Conservation (phyloP, 805 yeast species). For the Suhomyces vadensis region DNA sequence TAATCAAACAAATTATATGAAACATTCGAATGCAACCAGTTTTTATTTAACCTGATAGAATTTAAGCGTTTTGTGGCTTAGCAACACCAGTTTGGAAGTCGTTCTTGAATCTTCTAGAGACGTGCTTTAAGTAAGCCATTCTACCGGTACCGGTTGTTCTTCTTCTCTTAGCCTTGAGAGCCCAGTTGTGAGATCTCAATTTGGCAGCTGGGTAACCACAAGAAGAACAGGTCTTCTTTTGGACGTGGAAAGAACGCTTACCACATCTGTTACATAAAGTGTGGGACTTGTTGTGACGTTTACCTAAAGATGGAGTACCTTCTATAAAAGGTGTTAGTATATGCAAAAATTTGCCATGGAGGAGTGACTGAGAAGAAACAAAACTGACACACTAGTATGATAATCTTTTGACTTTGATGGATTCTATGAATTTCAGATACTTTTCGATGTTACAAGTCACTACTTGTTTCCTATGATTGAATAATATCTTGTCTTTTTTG, state of each 20-base stretch:
- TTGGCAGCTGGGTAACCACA: conserved; percentile 99
- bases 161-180: conserved; percentile 98
- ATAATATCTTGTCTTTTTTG: too few relatives aligned
- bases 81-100: conserved; percentile 92
- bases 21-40: conserved; percentile 8
- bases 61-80: conserved; percentile 65
- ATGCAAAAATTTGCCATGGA: background rate
- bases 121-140: conserved; percentile 96
- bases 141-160: conserved; percentile 99
- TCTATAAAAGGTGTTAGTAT: conserved; percentile 45
- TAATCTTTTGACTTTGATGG: too few relatives aligned
- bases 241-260: conserved; percentile 97
- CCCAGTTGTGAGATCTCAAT: conserved; percentile 99
- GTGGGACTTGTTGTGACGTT: conserved; percentile 99
- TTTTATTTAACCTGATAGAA: conserved; percentile 15
- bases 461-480: too few relatives aligned
- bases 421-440: too few relatives aligned
- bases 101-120: conserved; percentile 97
- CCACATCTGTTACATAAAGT: conserved; percentile 99
- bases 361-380: too few relatives aligned
- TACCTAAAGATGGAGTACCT: conserved; percentile 99
- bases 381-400: too few relatives aligned
- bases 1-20: conserved; percentile 9
- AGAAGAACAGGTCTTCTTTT: conserved; percentile 97
- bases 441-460: too few relatives aligned